phyloP scores from a whole-genome alignment of 306 rosid genomes.

The Trichosanthes truncata region DNA sequence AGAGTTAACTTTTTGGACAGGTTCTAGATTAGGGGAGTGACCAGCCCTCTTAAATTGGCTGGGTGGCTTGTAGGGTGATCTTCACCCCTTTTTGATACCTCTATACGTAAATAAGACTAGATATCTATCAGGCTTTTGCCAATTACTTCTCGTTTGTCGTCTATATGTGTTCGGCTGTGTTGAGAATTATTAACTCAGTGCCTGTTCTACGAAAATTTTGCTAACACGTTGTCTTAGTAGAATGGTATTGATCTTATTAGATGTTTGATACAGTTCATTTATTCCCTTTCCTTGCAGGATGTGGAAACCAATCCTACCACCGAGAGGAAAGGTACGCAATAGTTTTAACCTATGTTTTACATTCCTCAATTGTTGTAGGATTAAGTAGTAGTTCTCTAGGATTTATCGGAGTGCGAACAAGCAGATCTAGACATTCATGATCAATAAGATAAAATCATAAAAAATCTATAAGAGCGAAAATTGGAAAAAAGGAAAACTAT shows the following conservation, averaged over 20 bases:
- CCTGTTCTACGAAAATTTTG: background rate
- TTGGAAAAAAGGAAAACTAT: background rate
- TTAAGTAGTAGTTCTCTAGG: background rate
- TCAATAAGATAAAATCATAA: background rate
- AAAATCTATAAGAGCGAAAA: background rate
- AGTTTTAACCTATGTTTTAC: background rate
- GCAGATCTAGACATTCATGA: background rate
- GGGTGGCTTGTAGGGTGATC: background rate
- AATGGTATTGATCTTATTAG: background rate
- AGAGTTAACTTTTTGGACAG: background rate
- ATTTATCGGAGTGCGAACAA: background rate
- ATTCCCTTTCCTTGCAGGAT: constrained; percentile 27
- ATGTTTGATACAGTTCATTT: background rate
- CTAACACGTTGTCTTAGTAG: background rate
- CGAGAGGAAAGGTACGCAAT: constrained; percentile 29
- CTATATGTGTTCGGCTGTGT: background rate
- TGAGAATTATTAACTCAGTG: background rate
- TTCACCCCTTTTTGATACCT: background rate
- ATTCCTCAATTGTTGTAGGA: background rate
- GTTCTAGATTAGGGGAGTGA: background rate
- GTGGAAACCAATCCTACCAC: constrained; percentile 27
- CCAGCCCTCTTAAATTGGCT: background rate
- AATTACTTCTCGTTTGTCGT: background rate
- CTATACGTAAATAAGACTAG: background rate
- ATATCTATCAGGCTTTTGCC: background rate